Evolutionary conservation across 805 yeast genomes (phyloP), one percentile per base, ranked within the genome.

Genomic region (Hanseniaspora valbyensis): DNA sequence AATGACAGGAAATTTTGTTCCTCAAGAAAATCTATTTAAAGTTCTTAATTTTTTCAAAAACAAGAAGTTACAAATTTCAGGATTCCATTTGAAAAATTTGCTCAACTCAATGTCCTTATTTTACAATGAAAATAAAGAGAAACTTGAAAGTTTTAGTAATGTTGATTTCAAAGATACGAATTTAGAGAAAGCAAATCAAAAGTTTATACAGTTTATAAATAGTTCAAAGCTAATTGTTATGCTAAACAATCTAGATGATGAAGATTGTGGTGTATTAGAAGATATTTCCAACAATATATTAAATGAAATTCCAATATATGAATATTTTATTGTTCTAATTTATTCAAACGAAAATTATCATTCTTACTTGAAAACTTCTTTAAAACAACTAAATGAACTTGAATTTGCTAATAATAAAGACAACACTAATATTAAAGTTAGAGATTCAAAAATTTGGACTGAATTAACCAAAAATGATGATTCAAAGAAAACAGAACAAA

Each of bases 1-100:
- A 0, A 66, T 88, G 58, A 88, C 96, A 0, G 94, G 86, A 56
- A 88, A 88, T 63, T 88, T 89, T 64, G 89, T 86, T 10, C 94
- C 95, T 0, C 61, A 62, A 37, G 72, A 76, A 39, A 77, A 78
- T 53, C 63, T 88, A 33, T 69, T 74, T n/a, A 68, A 71, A 33
- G 92, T 78, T 2, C 66, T 85, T 52, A 66, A 74, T 55, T 88
- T 88, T 58, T 73, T 88, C 60, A 75, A 78, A 58, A 71, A 75
- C 56, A 84, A 80, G 58, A 68, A 71, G 6, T 74, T 75, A 32
- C 96, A 88, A 63, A 71, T 88, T 14, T 80, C 89, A 42, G 96
- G 96, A 4, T 87, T 88, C 60, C 77, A 77, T 52, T 74, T 80
- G 13, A 69, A 70, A 33, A 74, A 74, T 45, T 74, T 81, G 19